Evolutionary conservation across 1,284 basidiomycete species (phyloP).

Genomic region (Pseudomicrostroma phylloplanum): DNA sequence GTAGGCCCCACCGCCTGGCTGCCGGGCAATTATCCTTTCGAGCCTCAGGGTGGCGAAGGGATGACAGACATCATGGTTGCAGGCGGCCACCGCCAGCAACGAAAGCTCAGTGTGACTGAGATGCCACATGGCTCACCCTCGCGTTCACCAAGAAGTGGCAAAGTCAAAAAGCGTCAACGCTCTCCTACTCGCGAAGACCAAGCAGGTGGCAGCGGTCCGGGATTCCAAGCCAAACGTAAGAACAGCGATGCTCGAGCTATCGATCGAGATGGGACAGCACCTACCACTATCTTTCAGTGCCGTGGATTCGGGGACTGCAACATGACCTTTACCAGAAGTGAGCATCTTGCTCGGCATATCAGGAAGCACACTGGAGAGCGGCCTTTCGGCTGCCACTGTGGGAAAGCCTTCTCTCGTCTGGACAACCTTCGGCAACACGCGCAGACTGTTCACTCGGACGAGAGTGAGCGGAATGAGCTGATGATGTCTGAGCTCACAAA

Average conservation of each 20-base stretch:
- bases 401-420: slow-evolving; percentile 87
- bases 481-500: slow-evolving; percentile 85
- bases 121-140: neutral
- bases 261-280: neutral
- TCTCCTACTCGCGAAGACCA: neutral
- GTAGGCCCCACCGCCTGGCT: no score
- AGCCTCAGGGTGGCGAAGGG: no score
- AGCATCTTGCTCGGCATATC: slow-evolving; percentile 87
- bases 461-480: slow-evolving; percentile 71
- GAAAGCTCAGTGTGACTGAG: no score
- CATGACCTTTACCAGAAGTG: slow-evolving; percentile 91
- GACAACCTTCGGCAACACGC: slow-evolving; percentile 95
- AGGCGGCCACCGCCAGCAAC: no score
- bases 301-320: slow-evolving; percentile 87
- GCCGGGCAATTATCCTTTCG: no score
- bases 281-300: slow-evolving; percentile 80
- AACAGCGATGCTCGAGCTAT: neutral
- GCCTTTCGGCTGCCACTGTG: slow-evolving; percentile 85
- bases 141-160: neutral
- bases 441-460: slow-evolving; percentile 88
- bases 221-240: neutral
- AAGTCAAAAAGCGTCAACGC: neutral
- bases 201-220: neutral
- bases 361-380: slow-evolving; percentile 96
- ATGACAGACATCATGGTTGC: no score